Evolutionary conservation across 129 eudicot genomes (phyloP).

Genomic region (Ambrosia trifida): DNA sequence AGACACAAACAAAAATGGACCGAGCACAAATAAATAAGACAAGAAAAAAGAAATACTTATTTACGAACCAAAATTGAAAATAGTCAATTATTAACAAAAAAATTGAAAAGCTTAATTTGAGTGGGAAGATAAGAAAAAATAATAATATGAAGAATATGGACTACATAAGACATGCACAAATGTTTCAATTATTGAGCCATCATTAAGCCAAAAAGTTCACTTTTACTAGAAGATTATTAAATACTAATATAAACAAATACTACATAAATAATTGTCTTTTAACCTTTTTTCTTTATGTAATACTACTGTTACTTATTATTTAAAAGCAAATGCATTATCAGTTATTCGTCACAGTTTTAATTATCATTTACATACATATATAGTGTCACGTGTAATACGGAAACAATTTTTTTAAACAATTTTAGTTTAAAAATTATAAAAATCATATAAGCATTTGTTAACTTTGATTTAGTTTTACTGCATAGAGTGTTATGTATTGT

Average conservation of each 20-base stretch:
- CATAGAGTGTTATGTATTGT: not conserved
- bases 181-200: slow-evolving; percentile 43
- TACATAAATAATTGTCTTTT: slow-evolving; percentile 7
- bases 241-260: slow-evolving; percentile 4
- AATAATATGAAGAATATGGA: slow-evolving; percentile 33
- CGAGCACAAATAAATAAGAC: slow-evolving; percentile 21
- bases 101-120: slow-evolving; percentile 16
- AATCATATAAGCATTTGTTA: too few species aligned
- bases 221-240: slow-evolving; percentile 34
- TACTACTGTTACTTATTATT: not conserved
- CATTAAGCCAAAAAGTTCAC: slow-evolving; percentile 43
- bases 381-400: too few species aligned
- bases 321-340: slow-evolving; percentile 1
- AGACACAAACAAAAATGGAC: slow-evolving; percentile 12
- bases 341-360: not conserved
- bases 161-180: slow-evolving; percentile 45
- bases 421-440: too few species aligned
- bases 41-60: slow-evolving; percentile 7
- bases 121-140: slow-evolving; percentile 33
- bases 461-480: too few species aligned
- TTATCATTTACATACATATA: not conserved
- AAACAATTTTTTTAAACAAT: too few species aligned
- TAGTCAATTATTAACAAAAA: not conserved
- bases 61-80: not conserved
- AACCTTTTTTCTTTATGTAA: slow-evolving; percentile 9